Conservation (phyloP, 2,329 filamentous ascomycete species). For the Fusarium luffae region DNA sequence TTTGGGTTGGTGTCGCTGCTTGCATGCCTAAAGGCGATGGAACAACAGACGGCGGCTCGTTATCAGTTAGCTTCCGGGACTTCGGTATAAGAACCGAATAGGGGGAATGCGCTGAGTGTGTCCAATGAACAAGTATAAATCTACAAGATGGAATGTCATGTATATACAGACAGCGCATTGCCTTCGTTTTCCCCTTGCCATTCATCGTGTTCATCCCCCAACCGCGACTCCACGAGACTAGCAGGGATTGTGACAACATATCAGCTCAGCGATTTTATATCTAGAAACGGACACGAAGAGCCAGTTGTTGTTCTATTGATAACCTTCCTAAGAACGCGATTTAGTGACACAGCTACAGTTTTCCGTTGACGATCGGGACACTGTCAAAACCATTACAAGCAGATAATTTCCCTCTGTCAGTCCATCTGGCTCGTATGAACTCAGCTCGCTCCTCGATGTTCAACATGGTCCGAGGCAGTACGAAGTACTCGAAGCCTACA, state of each 20-base stretch:
- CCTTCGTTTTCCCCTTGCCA: neutral
- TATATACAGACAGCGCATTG: neutral
- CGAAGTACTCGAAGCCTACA: conserved; percentile 8
- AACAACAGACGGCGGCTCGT: neutral
- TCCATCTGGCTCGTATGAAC: conserved; percentile 14
- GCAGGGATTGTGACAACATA: neutral
- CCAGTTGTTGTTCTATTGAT: accelerated
- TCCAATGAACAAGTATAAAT: neutral
- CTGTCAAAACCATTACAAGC: accelerated
- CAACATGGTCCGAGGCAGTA: conserved; percentile 11
- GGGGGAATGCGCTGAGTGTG: neutral
- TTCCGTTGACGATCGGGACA: neutral
- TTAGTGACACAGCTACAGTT: neutral
- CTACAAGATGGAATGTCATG: too few species aligned
- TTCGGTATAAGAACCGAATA: neutral
- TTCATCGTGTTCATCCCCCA: neutral
- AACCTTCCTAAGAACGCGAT: accelerated
- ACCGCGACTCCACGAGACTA: neutral
- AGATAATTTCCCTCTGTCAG: neutral
- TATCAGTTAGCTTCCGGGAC: neutral
- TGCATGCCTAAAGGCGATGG: conserved; percentile 11
- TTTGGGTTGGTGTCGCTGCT: conserved; percentile 4
- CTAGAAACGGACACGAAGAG: accelerated
- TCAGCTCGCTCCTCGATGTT: conserved; percentile 2
- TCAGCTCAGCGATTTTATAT: neutral